A percentile compares a stretch with the other conserved stretches of the same genome.
Evolutionary conservation across 139 green algal species (phyloP).

Genomic region (Coelastrella sp.): DNA sequence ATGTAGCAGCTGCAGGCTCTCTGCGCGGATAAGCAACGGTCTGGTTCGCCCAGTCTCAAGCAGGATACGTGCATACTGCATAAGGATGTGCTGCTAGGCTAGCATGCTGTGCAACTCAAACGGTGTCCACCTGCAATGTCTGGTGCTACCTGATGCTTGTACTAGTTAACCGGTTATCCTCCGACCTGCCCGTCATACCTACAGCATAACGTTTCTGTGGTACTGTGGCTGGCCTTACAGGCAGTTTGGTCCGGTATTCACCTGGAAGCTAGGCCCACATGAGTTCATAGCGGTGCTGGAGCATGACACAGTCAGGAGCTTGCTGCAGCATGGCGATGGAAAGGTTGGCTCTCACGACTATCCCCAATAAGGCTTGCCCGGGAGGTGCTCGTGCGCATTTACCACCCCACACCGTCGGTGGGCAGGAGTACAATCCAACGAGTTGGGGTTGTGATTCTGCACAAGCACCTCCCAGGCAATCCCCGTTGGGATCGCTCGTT

Average conservation of each 20-base stretch:
- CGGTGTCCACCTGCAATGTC: too few relatives aligned
- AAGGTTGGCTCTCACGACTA: background rate
- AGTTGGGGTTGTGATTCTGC: too few relatives aligned
- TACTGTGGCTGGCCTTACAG: background rate
- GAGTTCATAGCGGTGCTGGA: slow-evolving; percentile 17
- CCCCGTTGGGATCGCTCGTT: too few relatives aligned
- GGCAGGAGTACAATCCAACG: too few relatives aligned
- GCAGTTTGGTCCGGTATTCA: slow-evolving; percentile 35
- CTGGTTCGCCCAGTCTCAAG: background rate
- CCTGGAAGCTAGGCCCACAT: slow-evolving; percentile 2
- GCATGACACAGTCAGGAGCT: slow-evolving; percentile 23
- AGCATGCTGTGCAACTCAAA: too few relatives aligned
- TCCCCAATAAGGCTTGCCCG: too few relatives aligned
- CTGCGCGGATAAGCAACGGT: background rate
- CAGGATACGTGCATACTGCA: too few relatives aligned
- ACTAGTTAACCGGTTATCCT: background rate
- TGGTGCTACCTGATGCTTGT: background rate
- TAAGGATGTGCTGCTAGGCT: too few relatives aligned
- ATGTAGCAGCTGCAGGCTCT: background rate
- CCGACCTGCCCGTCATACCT: background rate
- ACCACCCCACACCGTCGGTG: too few relatives aligned
- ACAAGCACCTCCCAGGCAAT: background rate
- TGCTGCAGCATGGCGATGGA: slow-evolving; percentile 21
- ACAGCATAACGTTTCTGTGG: too few relatives aligned
- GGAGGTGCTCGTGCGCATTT: background rate